These are phyloP conservation scores for Boletus sp. DNA, from an alignment of 768 basidiomycete genomes.

Conservation along the genomic window DNA sequence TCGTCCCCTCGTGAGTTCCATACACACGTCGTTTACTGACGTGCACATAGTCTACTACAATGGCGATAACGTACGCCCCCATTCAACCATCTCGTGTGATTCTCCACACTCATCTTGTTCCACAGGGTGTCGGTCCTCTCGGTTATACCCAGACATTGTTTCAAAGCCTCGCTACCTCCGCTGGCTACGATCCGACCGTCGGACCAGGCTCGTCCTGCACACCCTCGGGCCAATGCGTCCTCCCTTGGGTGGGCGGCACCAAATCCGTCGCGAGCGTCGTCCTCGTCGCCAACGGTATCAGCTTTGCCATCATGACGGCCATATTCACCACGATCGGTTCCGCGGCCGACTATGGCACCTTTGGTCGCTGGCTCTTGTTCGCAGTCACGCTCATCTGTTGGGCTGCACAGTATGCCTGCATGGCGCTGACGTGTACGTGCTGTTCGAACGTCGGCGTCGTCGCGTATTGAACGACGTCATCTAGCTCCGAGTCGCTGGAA, in stretches of 20 bases:
- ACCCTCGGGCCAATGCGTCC: slow-evolving; percentile 71
- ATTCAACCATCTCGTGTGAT: neutral
- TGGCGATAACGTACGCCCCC: slow-evolving; percentile 63
- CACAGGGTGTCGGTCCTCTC: slow-evolving; percentile 65
- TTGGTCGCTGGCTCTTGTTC: slow-evolving; percentile 79
- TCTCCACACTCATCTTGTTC: neutral
- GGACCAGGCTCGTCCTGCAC: slow-evolving; percentile 72
- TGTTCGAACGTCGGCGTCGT: neutral
- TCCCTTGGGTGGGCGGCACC: slow-evolving; percentile 73
- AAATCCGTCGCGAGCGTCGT: slow-evolving; percentile 75
- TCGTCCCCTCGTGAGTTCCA: neutral
- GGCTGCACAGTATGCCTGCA: slow-evolving; percentile 76
- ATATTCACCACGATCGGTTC: slow-evolving; percentile 78
- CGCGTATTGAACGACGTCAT: neutral
- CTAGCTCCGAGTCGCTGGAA: slow-evolving; percentile 68
- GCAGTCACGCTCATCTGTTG: slow-evolving; percentile 72
- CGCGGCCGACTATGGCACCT: slow-evolving; percentile 38
- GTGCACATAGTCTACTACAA: slow-evolving; percentile 67
- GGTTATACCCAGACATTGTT: slow-evolving; percentile 73
- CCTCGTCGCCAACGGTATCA: slow-evolving; percentile 72
- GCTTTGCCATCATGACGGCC: slow-evolving; percentile 77
- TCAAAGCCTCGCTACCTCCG: slow-evolving; percentile 65
- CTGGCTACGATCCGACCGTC: slow-evolving; percentile 70
- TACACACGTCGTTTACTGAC: neutral
- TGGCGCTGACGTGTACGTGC: slow-evolving; percentile 64